phyloP scores from a whole-genome alignment of 257 asterid genomes.

The Vinca minor region DNA sequence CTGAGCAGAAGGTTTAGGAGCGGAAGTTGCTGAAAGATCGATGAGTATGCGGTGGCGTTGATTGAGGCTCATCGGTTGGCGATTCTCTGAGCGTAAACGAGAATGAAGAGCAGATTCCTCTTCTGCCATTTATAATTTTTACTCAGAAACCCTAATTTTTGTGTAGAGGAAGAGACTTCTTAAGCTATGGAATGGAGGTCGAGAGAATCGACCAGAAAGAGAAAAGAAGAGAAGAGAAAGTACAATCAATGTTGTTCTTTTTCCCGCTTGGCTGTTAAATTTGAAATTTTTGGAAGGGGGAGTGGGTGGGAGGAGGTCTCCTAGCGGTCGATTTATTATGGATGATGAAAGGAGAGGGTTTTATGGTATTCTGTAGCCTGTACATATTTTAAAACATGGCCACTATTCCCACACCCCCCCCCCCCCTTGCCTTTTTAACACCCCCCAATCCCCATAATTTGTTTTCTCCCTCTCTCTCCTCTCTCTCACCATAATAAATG shows the following conservation, averaged over 20 bases:
- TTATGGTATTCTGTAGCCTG: too few species aligned
- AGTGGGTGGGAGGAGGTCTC: too few species aligned
- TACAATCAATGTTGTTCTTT: neutral
- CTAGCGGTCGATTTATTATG: too few species aligned
- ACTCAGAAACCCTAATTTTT: neutral
- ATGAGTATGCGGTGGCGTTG: constrained; percentile 59
- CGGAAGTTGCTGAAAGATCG: constrained; percentile 54
- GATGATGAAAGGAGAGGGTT: too few species aligned
- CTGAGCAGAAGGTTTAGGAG: constrained; percentile 24
- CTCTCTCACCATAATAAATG: too few species aligned
- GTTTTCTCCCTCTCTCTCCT: too few species aligned
- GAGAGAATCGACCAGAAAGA: neutral
- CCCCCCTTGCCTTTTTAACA: too few species aligned
- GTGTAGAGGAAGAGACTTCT: neutral
- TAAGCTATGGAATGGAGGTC: too few species aligned
- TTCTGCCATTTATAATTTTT: constrained; percentile 42
- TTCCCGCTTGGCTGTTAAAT: constrained; percentile 3
- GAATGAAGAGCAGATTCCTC: constrained; percentile 1
- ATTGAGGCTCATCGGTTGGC: constrained; percentile 57
- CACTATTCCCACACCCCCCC: too few species aligned
- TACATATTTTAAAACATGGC: too few species aligned
- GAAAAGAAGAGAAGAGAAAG: too few species aligned
- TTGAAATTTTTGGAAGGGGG: neutral
- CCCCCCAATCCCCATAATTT: too few species aligned
- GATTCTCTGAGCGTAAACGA: constrained; percentile 19